Evolutionary conservation across 1,284 basidiomycete species (phyloP).

Genomic region (Xerocomus alliaceus): DNA sequence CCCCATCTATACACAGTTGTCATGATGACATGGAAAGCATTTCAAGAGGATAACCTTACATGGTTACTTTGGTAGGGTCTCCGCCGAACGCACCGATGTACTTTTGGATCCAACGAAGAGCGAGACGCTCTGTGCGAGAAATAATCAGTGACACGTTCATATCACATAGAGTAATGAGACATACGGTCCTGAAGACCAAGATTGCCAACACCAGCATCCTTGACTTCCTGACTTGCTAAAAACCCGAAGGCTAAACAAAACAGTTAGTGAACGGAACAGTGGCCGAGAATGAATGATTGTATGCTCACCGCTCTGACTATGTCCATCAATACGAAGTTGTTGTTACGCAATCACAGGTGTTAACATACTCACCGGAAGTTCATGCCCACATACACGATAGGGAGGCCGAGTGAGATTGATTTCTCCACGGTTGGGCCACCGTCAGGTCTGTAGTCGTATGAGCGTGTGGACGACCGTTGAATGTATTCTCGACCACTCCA

Average conservation of each 20-base stretch:
- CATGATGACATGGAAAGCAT: too few relatives aligned
- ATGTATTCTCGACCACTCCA: neutral
- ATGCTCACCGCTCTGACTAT: slow-evolving; percentile 1
- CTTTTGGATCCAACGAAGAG: slow-evolving; percentile 54
- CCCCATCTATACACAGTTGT: too few relatives aligned
- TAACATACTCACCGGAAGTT: slow-evolving; percentile 41
- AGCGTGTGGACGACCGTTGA: neutral
- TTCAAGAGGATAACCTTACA: slow-evolving; percentile 32
- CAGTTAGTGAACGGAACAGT: too few relatives aligned
- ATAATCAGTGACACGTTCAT: neutral
- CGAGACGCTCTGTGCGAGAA: slow-evolving; percentile 42
- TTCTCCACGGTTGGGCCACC: slow-evolving; percentile 33
- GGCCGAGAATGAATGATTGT: too few relatives aligned
- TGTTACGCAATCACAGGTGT: neutral
- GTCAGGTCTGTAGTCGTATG: slow-evolving; percentile 23
- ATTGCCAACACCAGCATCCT: slow-evolving; percentile 57
- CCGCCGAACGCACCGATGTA: slow-evolving; percentile 50
- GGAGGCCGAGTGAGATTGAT: slow-evolving; percentile 32
- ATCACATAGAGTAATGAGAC: slow-evolving; percentile 19
- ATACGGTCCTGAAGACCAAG: slow-evolving; percentile 60
- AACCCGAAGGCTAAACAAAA: slow-evolving; percentile 50
- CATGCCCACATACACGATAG: slow-evolving; percentile 43
- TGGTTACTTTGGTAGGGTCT: slow-evolving; percentile 39
- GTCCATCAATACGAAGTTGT: neutral
- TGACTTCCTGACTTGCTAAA: slow-evolving; percentile 55